These are phyloP conservation scores for Penicillium ucsense DNA, from an alignment of 495 filamentous ascomycete genomes.

Conservation along the genomic window DNA sequence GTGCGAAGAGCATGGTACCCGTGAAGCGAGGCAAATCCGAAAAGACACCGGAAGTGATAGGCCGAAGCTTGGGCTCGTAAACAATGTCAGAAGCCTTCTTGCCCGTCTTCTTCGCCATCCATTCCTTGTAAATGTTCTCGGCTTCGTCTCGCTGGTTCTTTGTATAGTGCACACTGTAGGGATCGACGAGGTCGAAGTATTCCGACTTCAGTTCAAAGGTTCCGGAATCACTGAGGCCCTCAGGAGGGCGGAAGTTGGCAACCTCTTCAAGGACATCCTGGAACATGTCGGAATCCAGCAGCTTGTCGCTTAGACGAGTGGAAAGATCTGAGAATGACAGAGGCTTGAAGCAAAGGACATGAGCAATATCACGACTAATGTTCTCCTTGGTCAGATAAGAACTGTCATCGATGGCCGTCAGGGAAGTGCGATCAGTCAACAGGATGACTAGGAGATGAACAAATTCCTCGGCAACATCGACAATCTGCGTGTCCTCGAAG, in stretches of 20 bases:
- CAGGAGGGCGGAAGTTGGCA: conserved; percentile 78
- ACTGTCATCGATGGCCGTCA: conserved; percentile 63
- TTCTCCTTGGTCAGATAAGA: conserved; percentile 53
- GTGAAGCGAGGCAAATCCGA: conserved; percentile 67
- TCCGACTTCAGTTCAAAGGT: conserved; percentile 87
- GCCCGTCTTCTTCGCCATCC: conserved; percentile 81
- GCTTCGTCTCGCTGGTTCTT: conserved; percentile 97
- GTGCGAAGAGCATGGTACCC: conserved; percentile 71
- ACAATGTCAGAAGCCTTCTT: conserved; percentile 74
- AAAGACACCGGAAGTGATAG: conserved; percentile 69
- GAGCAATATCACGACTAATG: conserved; percentile 81
- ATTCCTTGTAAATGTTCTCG: conserved; percentile 74
- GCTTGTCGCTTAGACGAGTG: conserved; percentile 50
- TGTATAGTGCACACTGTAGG: conserved; percentile 87
- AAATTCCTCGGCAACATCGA: conserved; percentile 94
- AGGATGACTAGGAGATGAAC: conserved; percentile 86
- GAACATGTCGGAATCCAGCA: conserved; percentile 62
- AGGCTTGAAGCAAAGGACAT: conserved; percentile 92
- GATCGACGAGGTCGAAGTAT: conserved; percentile 77
- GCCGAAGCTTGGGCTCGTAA: conserved; percentile 81
- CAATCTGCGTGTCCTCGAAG: conserved; percentile 72
- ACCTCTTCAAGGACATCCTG: conserved; percentile 84
- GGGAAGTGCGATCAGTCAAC: conserved; percentile 74
- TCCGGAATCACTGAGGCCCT: conserved; percentile 83
- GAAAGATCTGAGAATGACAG: conserved; percentile 87